Evolutionary conservation across 208 protist genomes (phyloP), one percentile per base, ranked within the genome.

Genomic region (Balamuthia mandrillaris): DNA sequence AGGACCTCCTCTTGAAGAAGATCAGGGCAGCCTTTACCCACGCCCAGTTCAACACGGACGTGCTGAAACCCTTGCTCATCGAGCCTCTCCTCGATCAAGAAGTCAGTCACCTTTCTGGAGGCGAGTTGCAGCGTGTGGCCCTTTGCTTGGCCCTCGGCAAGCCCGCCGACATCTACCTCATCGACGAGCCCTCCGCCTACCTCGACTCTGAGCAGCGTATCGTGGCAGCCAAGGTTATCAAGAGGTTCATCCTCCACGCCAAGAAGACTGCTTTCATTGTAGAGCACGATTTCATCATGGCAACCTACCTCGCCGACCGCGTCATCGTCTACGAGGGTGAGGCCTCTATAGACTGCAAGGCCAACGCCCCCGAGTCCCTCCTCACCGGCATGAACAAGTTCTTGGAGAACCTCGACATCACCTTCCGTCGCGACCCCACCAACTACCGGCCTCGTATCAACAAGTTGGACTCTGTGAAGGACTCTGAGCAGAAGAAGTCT

Each of bases 231-330:
- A 98, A 98, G 85, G 97, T 99, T 27, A 98, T 98, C 86, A 98
- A 98, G 94, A 92, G 96, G 10, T 81, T 52, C 91, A 99, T 99
- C 86, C 93, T 99, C 42, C 97, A 99, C 93, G 92, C 96, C 61
- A 98, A 99, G 92, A 98, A 98, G 88, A 98, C 98, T 75, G 98
- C 96, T 16, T 99, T 99, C 92, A 95, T 99, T 86, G 98, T 99
- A 41, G 99, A 99, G 93, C 99, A 99, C 94, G 99, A 99, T 91
- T 99, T 99, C 91, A 99, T 99, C 89, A 99, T 99, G 98, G 98
- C 98, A 66, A 99, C 98, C 1, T 99, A 99, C 91, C 93, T 99
- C 37, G 98, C 99, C 24, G 98, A 99, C 90, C 93, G 95, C 72
- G 99, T 99, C 56, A 96, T 99, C 70, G 98, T 99, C 37, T 99